phyloP scores from a whole-genome alignment of 441 rosid genomes.

The Geranium incanum region DNA sequence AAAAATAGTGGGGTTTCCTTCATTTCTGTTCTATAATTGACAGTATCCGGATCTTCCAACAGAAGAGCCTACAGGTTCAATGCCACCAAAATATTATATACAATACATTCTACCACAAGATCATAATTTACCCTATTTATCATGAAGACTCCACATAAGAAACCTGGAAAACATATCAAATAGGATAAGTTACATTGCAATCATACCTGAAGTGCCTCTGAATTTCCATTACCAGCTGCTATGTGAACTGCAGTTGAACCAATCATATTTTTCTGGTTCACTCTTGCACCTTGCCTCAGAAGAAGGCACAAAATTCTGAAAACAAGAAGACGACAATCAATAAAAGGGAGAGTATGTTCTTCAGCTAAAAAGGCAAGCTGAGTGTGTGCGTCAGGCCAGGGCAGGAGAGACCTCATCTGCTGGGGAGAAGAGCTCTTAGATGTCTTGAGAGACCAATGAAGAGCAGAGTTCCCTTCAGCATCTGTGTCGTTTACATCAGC shows the following conservation, averaged over 20 bases:
- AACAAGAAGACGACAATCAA: conserved; percentile 18
- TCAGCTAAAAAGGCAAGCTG: neutral
- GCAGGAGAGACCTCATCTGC: conserved; percentile 46
- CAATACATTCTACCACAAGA: conserved; percentile 3
- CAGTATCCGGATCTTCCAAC: conserved; percentile 41
- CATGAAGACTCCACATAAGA: conserved; percentile 6
- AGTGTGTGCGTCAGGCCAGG: conserved; percentile 16
- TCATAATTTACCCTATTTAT: neutral
- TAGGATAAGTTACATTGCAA: conserved; percentile 10
- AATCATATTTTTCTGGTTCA: conserved; percentile 54
- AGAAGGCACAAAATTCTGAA: conserved; percentile 59
- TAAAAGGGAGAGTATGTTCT: conserved; percentile 4
- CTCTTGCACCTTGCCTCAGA: conserved; percentile 53
- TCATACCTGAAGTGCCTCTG: conserved; percentile 57
- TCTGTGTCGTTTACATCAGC: conserved; percentile 53
- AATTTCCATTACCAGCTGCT: conserved; percentile 75
- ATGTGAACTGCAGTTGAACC: conserved; percentile 63
- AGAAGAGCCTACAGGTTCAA: conserved; percentile 46
- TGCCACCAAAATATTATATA: conserved; percentile 14
- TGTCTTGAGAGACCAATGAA: conserved; percentile 62
- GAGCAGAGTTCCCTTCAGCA: conserved; percentile 66
- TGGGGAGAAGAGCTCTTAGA: conserved; percentile 45
- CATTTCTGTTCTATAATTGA: conserved; percentile 48
- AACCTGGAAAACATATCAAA: neutral
- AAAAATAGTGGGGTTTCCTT: conserved; percentile 85